Base-by-base conservation (phyloP, 176 grass and related monocot species). In the Rhynchospora tenuis region DNA sequence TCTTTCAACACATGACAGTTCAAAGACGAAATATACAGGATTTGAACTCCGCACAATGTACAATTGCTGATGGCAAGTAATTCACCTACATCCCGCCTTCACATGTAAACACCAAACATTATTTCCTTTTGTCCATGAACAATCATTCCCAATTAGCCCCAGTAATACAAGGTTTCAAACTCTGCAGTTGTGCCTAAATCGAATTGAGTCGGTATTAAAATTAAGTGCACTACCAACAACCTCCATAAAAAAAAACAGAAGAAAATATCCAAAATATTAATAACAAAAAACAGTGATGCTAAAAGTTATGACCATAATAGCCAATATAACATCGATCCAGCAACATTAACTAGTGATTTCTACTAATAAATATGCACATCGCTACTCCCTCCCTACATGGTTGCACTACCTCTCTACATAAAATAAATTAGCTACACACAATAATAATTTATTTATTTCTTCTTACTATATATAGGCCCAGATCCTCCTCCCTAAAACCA, bases 401-500 rank as follows among this genome's bases (percentile, higher is more conserved):
- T 71, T 33, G 67, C 15, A 20, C 67, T 71, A 71, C 67, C 67
- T 71, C 67, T 71, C 67, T 71, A 71, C 67, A 70, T 70, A 68
- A 33, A 71, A 71, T 71, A 71, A 61, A 17, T 51, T 59, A 80
- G 16, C 77, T 80, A 60, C 16, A 80, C 28, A 1, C 31, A 33
- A 1, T 33, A 33, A 79, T 79, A 60, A 80, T 80, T 44, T 44
- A 43, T 80, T 80, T 59, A 62, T 62, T 80, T 38, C 56, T 80
- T 57, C 19, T 11, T 80, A 80, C 22, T 80, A 80, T 43, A 42
- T 52, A 80, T 33, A 80, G 29, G 48, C 76, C 77, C 48, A 2
- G 4, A 2, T 11, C 47, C 26, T 14, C 45, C 72, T n/a, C 22
- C 42, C 71, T 9, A 73, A n/a, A 47, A 2, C 9, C 31, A 73